Conservation (phyloP, 208 protist species). For the Leptomonas pyrrhocoris region DNA sequence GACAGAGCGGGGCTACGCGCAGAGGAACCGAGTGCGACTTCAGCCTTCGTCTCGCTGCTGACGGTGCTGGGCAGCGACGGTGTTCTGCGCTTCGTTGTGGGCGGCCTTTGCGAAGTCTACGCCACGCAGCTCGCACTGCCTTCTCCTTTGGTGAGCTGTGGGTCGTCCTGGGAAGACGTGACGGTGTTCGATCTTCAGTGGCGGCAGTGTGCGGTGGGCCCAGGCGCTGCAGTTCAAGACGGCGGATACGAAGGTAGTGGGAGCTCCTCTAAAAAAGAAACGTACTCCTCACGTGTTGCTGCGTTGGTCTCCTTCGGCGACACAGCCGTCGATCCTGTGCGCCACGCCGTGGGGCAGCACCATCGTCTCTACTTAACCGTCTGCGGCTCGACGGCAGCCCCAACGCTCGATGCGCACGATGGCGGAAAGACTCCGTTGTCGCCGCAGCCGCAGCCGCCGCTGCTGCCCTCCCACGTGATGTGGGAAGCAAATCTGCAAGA, state of each 20-base stretch:
- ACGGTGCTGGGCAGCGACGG: conserved; percentile 56
- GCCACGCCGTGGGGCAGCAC: conserved; percentile 13
- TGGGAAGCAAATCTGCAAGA: conserved; percentile 36
- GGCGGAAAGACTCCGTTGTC: background rate
- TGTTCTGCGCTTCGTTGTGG: conserved; percentile 52
- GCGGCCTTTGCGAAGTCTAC: conserved; percentile 67
- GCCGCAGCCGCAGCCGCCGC: background rate
- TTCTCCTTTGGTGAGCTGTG: background rate
- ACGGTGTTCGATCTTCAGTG: conserved; percentile 22
- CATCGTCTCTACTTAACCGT: conserved; percentile 20
- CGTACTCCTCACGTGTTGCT: background rate
- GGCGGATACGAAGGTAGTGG: background rate
- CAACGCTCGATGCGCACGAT: too few relatives aligned
- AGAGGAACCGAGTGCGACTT: background rate
- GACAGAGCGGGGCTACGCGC: background rate
- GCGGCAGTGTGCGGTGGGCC: conserved; percentile 7
- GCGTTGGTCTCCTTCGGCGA: conserved; percentile 12
- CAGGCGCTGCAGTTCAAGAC: background rate
- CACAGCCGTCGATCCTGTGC: conserved; percentile 5
- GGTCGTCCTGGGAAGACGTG: conserved; percentile 10
- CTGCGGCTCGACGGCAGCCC: background rate
- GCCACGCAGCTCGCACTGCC: conserved; percentile 30
- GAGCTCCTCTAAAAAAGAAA: background rate
- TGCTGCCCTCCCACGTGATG: conserved; percentile 10
- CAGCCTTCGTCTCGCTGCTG: conserved; percentile 38